phyloP scores from a whole-genome alignment of 768 basidiomycete species.

The Omphalotus guepiniiformis region DNA sequence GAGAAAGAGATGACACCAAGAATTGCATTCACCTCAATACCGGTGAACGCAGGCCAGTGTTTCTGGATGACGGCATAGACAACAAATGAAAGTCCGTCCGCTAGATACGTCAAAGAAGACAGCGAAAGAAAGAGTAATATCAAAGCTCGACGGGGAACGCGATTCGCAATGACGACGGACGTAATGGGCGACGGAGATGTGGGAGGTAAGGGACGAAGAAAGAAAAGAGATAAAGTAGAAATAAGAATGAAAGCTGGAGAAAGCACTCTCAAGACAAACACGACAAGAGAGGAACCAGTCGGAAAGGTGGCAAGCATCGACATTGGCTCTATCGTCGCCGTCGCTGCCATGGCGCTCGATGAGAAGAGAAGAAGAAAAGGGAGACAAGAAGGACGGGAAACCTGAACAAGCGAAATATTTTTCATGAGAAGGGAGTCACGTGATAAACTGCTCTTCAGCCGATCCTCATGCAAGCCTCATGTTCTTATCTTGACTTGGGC shows the following conservation, averaged over 20 bases:
- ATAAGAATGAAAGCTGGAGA: conserved; percentile 67
- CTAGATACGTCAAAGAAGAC: conserved; percentile 65
- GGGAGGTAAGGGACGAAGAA: conserved; percentile 38
- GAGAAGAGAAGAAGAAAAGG: conserved; percentile 8
- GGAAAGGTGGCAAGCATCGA: conserved; percentile 22
- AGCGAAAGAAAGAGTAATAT: conserved; percentile 73
- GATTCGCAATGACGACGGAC: conserved; percentile 68
- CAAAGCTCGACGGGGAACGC: conserved; percentile 68
- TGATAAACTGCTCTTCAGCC: too few relatives aligned
- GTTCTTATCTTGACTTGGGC: too few relatives aligned
- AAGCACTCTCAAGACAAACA: conserved; percentile 57
- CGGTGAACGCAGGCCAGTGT: conserved; percentile 59
- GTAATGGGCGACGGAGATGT: conserved; percentile 63
- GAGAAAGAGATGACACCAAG: conserved; percentile 67
- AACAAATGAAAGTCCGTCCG: conserved; percentile 74
- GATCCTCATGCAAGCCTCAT: too few relatives aligned
- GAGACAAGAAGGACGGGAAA: too few relatives aligned
- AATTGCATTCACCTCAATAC: conserved; percentile 63
- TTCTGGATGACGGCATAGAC: conserved; percentile 60
- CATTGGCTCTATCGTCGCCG: conserved; percentile 23
- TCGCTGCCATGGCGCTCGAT: conserved; percentile 18
- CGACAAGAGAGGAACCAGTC: conserved; percentile 24
- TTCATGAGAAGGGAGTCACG: too few relatives aligned
- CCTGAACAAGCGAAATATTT: too few relatives aligned
- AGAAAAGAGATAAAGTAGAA: conserved; percentile 55